phyloP scores from a whole-genome alignment of 805 yeast species.

The Candida coleopterorum region DNA sequence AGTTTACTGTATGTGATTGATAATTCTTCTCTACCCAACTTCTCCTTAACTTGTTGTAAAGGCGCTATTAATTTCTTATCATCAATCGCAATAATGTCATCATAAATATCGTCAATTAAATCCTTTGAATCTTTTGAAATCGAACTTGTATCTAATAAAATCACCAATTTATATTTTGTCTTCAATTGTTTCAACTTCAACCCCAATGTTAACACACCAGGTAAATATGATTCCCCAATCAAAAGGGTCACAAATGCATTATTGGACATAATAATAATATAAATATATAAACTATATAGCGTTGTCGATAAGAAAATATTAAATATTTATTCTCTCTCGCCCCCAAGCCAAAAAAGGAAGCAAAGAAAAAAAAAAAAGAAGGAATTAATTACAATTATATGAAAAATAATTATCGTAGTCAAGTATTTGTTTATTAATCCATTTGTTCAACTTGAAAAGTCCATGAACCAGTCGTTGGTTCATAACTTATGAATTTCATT shows the following conservation, averaged over 20 bases:
- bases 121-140: constrained; percentile 15
- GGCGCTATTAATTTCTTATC: constrained; percentile 16
- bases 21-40: constrained; percentile 24
- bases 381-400: neutral
- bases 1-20: constrained; percentile 23
- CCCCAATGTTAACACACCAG: constrained; percentile 24
- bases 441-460: constrained; percentile 48
- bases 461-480: constrained; percentile 72
- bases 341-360: no score
- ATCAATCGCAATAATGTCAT: constrained; percentile 21
- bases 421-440: no score
- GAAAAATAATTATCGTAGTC: no score
- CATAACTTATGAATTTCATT: constrained; percentile 69
- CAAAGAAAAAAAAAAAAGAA: neutral
- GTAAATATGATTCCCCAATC: constrained; percentile 21
- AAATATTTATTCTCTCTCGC: neutral
- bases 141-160: constrained; percentile 15
- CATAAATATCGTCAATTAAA: constrained; percentile 19
- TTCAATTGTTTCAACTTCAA: constrained; percentile 15
- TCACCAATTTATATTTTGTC: constrained; percentile 15
- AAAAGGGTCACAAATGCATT: constrained; percentile 24
- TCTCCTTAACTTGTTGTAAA: constrained; percentile 14
- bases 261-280: constrained; percentile 1
- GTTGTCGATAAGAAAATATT: neutral
- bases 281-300: neutral